Conservation (phyloP, 257 asterid genomes). For the Solanum chiquidenum region DNA sequence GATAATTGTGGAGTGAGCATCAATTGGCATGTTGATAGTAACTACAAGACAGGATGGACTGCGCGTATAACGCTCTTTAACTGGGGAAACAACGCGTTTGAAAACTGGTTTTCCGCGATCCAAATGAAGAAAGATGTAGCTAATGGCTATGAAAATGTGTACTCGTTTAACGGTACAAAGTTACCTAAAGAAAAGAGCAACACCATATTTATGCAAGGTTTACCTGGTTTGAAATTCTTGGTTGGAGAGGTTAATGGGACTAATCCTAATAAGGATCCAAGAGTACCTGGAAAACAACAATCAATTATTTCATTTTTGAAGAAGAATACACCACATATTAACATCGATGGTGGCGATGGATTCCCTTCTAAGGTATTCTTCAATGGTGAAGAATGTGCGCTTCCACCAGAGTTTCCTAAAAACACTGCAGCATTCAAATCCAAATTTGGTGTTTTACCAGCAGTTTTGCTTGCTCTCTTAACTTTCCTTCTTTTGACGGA, state of each 20-base stretch:
- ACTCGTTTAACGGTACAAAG: slow-evolving; percentile 71
- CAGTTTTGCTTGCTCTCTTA: slow-evolving; percentile 19
- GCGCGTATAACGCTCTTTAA: slow-evolving; percentile 81
- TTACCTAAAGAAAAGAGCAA: slow-evolving; percentile 10
- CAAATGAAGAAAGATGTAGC: slow-evolving; percentile 39
- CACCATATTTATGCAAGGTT: slow-evolving; percentile 79
- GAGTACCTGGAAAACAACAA: slow-evolving; percentile 88
- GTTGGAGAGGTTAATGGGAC: slow-evolving; percentile 80
- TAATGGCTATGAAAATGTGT: slow-evolving; percentile 51
- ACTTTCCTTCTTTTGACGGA: slow-evolving; percentile 31
- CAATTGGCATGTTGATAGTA: slow-evolving; percentile 88
- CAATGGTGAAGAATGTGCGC: slow-evolving; percentile 89
- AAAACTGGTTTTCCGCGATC: slow-evolving; percentile 68
- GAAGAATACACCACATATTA: slow-evolving; percentile 23
- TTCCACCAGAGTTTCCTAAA: slow-evolving; percentile 47
- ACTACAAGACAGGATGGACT: slow-evolving; percentile 72
- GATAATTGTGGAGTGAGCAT: slow-evolving; percentile 90
- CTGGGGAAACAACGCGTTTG: slow-evolving; percentile 50
- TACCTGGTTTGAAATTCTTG: slow-evolving; percentile 64
- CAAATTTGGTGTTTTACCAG: slow-evolving; percentile 9
- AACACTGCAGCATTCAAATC: slow-evolving; percentile 13
- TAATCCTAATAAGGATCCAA: slow-evolving; percentile 43
- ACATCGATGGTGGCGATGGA: slow-evolving; percentile 56
- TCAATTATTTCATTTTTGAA: slow-evolving; percentile 66
- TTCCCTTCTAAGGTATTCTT: slow-evolving; percentile 64